Conservation (phyloP, 2,329 filamentous ascomycete genomes). For the Raffaelea deltoideospora region DNA sequence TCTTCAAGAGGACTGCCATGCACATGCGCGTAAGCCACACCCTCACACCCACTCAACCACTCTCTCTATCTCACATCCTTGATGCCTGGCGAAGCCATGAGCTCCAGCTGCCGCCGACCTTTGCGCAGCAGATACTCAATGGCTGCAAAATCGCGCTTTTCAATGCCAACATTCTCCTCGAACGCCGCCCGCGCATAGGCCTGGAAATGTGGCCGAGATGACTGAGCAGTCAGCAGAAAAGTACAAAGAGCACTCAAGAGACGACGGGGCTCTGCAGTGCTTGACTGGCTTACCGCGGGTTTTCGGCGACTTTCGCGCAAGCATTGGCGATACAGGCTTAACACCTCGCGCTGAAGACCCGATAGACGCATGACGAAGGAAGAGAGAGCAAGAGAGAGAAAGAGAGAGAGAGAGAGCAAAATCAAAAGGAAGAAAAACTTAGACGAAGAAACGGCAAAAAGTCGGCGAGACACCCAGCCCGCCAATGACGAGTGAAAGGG, state of each 20-base stretch:
- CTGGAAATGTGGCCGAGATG: slow-evolving; percentile 44
- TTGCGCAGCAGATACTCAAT: slow-evolving; percentile 77
- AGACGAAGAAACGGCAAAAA: no score
- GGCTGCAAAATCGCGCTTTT: slow-evolving; percentile 73
- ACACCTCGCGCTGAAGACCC: slow-evolving; percentile 79
- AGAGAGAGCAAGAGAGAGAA: no score
- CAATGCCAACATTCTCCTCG: slow-evolving; percentile 47
- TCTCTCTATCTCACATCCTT: slow-evolving; percentile 57
- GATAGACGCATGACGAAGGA: slow-evolving; percentile 43
- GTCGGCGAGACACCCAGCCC: no score
- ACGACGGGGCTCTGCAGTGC: background rate
- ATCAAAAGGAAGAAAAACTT: no score
- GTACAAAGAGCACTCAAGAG: no score
- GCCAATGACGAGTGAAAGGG: no score
- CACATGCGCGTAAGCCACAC: no score
- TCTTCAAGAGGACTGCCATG: no score
- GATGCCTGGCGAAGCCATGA: slow-evolving; percentile 66
- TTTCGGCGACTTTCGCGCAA: slow-evolving; percentile 71
- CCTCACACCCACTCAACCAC: no score
- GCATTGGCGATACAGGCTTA: slow-evolving; percentile 75
- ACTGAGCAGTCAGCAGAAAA: no score
- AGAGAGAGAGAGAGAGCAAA: no score
- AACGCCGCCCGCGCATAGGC: slow-evolving; percentile 61
- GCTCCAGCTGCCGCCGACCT: slow-evolving; percentile 66
- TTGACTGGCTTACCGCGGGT: slow-evolving; percentile 39